A percentile compares a stretch with the other conserved stretches of the same genome.
Conservation (phyloP, 129 eudicot genomes). For the Mikania micrantha region DNA sequence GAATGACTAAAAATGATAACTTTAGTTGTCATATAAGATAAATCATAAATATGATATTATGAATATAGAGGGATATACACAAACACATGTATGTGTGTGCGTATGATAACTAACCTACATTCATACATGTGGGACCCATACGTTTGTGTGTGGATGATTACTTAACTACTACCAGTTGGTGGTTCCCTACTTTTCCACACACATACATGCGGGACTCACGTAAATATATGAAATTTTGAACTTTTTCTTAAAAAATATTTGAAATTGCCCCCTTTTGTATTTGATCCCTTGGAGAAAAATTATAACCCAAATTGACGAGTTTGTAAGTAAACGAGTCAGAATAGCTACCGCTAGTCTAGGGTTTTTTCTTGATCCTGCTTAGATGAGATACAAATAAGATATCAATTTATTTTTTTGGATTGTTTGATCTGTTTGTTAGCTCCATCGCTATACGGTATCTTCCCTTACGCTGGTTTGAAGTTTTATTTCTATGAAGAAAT, state of each 20-base stretch:
- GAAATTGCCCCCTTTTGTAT: background rate
- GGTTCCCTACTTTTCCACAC: background rate
- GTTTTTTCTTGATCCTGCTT: slow-evolving; percentile 8
- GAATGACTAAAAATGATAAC: background rate
- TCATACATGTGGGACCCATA: no score
- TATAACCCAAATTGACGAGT: background rate
- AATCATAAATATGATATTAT: background rate
- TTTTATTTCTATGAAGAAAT: slow-evolving; percentile 92
- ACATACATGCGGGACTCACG: no score
- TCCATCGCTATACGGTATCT: slow-evolving; percentile 89
- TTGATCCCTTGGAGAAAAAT: background rate
- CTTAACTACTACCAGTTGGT: background rate
- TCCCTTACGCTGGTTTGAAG: slow-evolving; percentile 94
- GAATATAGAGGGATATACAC: background rate
- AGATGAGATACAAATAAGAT: background rate
- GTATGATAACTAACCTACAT: background rate
- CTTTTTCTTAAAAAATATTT: background rate
- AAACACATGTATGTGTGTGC: no score
- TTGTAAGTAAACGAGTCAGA: background rate
- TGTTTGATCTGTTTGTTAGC: slow-evolving; percentile 37
- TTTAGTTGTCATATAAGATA: background rate
- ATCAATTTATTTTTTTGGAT: background rate
- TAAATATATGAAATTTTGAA: no score
- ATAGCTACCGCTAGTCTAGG: background rate
- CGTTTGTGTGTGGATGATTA: no score